Percentiles rank a stretch among this genome's conserved stretches.
Evolutionary conservation across 495 filamentous ascomycete species (phyloP).

Genomic region (Tuber borchii): DNA sequence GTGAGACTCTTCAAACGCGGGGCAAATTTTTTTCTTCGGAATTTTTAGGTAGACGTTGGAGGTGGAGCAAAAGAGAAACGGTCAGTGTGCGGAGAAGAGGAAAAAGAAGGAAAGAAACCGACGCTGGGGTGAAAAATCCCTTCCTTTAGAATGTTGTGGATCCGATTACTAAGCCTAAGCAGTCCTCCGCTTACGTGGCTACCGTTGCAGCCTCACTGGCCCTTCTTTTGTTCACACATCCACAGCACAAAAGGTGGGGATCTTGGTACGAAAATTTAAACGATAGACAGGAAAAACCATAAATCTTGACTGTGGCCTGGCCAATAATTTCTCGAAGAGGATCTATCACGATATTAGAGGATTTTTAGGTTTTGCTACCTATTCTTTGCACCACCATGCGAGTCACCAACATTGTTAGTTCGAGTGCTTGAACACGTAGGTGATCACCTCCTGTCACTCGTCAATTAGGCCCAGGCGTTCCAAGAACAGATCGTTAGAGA

Average conservation of each 20-base stretch:
- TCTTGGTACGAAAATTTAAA: background rate
- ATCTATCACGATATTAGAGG: background rate
- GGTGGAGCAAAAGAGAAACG: slow-evolving; percentile 11
- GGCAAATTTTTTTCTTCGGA: background rate
- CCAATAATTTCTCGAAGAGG: background rate
- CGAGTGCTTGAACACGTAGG: background rate
- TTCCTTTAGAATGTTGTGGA: slow-evolving; percentile 16
- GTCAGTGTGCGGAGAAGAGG: slow-evolving; percentile 24
- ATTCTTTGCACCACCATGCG: background rate
- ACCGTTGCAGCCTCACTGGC: background rate
- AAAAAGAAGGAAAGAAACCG: slow-evolving; percentile 10
- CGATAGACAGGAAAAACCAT: background rate
- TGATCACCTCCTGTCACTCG: background rate
- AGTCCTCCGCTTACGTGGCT: background rate
- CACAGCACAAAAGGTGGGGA: background rate
- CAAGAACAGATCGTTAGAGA: background rate
- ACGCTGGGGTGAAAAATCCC: slow-evolving; percentile 21
- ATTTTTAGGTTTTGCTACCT: background rate
- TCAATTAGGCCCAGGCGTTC: background rate
- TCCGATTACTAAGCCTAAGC: slow-evolving; percentile 24
- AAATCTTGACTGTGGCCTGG: background rate
- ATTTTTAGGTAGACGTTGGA: slow-evolving; percentile 14
- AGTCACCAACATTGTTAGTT: background rate
- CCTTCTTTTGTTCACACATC: background rate
- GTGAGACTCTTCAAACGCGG: background rate